Percentiles rank a stretch among this genome's conserved stretches.
Conservation (phyloP, 345 rosid genomes). For the Litchi chinensis region DNA sequence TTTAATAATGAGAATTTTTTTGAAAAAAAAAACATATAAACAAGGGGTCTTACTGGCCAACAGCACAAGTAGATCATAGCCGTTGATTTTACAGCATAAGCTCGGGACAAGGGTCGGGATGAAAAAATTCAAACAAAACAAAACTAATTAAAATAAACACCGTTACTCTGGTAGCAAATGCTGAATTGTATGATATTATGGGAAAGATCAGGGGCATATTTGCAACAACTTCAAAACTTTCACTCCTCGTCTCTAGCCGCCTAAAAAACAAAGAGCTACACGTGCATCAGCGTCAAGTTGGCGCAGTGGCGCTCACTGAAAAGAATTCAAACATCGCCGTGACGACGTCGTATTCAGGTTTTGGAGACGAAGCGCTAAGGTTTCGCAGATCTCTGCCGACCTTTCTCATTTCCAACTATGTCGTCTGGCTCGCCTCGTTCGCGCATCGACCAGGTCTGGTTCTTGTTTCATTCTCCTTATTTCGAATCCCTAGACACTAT, state of each 20-base stretch:
- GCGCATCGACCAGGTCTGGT: constrained; percentile 72
- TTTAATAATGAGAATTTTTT: too few relatives aligned
- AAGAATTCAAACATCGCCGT: constrained; percentile 8
- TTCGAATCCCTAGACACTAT: constrained; percentile 4
- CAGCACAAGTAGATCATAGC: not conserved
- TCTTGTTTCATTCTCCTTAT: constrained; percentile 7
- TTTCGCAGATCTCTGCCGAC: constrained; percentile 32
- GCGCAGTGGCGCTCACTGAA: constrained; percentile 25
- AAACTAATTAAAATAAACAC: not conserved
- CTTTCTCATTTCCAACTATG: constrained; percentile 41
- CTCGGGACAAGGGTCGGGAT: not conserved
- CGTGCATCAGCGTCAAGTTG: constrained; percentile 1
- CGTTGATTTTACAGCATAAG: not conserved
- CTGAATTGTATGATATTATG: not conserved
- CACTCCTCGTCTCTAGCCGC: not conserved
- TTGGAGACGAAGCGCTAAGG: constrained; percentile 31
- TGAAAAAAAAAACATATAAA: too few relatives aligned
- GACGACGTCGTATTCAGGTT: constrained; percentile 17
- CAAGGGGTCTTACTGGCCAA: too few relatives aligned
- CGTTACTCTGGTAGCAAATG: too few relatives aligned
- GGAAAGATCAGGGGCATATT: not conserved
- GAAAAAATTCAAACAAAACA: too few relatives aligned
- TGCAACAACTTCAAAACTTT: not conserved
- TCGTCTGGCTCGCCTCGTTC: constrained; percentile 59
- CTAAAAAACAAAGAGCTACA: not conserved